Percentiles rank a stretch among this genome's conserved stretches.
These are phyloP conservation scores for Chalaropsis thielavioides DNA, from an alignment of 2,329 filamentous ascomycete species.

Conservation along the genomic window DNA sequence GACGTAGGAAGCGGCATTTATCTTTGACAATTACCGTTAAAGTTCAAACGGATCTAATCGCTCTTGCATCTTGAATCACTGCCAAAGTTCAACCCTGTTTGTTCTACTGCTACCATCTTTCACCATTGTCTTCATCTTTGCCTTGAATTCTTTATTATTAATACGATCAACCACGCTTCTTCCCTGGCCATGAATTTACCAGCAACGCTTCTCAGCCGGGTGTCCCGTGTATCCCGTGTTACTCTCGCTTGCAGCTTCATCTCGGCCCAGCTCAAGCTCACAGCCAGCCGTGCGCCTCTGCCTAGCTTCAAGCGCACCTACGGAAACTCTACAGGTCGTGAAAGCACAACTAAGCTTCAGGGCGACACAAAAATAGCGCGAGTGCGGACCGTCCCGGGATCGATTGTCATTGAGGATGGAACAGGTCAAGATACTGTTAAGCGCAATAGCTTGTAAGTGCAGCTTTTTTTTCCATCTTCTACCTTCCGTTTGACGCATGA, in stretches of 20 bases:
- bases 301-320: neutral
- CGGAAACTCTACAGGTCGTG: neutral
- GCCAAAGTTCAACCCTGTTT: no score
- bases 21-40: no score
- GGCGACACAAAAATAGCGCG: neutral
- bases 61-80: no score
- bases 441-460: slow-evolving; percentile 12
- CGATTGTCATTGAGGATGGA: neutral
- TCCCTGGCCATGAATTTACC: neutral
- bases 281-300: neutral
- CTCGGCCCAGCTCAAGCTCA: neutral
- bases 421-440: neutral
- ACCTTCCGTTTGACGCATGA: neutral
- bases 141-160: no score
- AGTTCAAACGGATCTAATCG: no score
- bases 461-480: neutral
- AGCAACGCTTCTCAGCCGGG: neutral
- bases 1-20: no score
- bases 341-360: neutral
- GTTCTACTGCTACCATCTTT: no score
- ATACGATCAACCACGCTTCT: no score
- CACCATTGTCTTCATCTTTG: no score
- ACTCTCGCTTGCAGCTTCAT: neutral
- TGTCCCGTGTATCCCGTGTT: neutral
- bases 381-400: neutral